Conservation (phyloP, 1,139 yeast genomes). For the Hyphopichia wangnamkhiaoensis region DNA sequence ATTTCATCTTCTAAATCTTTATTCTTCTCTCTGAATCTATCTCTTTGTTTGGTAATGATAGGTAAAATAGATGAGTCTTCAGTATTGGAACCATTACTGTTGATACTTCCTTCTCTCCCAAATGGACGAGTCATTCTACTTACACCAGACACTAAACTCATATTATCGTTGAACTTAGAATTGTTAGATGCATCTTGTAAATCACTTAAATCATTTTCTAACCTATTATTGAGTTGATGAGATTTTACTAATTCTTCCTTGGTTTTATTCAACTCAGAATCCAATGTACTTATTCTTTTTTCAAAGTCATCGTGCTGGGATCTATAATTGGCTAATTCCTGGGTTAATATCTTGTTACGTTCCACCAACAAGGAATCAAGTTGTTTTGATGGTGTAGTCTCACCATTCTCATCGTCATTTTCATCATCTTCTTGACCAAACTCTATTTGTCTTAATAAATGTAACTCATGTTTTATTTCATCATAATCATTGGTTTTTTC, state of each 20-base stretch:
- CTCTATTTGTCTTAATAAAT: conserved; percentile 70
- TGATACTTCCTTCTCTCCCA: conserved; percentile 34
- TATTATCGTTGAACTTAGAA: conserved; percentile 56
- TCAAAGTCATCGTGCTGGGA: conserved; percentile 47
- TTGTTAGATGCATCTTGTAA: conserved; percentile 45
- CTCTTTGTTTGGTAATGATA: conserved; percentile 91
- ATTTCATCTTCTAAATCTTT: conserved; percentile 82
- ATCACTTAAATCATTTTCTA: conserved; percentile 69
- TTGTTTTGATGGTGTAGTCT: conserved; percentile 15
- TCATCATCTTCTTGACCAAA: conserved; percentile 53
- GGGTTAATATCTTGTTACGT: conserved; percentile 60
- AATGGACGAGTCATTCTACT: conserved; percentile 42
- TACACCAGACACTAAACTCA: conserved; percentile 67
- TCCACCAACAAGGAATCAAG: conserved; percentile 54
- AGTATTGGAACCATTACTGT: conserved; percentile 29
- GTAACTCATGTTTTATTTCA: conserved; percentile 73
- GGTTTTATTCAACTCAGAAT: conserved; percentile 36
- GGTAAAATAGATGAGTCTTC: conserved; percentile 66
- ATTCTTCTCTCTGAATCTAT: conserved; percentile 79
- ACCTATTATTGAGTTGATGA: conserved; percentile 50
- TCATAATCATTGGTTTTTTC: conserved; percentile 64
- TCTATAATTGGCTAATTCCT: conserved; percentile 60
- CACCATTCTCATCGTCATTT: conserved; percentile 15
- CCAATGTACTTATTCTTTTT: conserved; percentile 40
- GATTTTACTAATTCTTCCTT: conserved; percentile 35